Evolutionary conservation across 352 stramenopile genomes (phyloP), one percentile per base, ranked within the genome.

Genomic region (Phytophthora pseudosyringae): DNA sequence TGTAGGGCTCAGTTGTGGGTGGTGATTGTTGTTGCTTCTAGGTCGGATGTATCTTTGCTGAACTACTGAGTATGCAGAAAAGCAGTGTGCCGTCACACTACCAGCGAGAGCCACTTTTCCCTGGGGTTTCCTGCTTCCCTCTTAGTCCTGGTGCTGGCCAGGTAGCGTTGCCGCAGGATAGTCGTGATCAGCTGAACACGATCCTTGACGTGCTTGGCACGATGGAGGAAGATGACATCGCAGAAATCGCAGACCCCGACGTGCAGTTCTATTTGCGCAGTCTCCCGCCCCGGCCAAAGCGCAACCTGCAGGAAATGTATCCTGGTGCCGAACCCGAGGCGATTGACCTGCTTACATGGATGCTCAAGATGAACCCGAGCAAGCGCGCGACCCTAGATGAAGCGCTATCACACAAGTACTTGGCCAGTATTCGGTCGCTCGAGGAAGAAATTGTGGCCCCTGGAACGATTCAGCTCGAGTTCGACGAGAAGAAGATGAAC

Each of bases 41-140:
- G 82, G 74, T 98, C n/a, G 95, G 95, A 21, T 98, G 95, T 57
- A 98, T 98, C 68, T 97, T 98, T 78, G 94, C 89, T 0, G 95
- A 98, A 75, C 80, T 98, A 31, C 59, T 98, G 46, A 98, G 90
- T 63, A 99, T 99, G 96, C 94, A 99, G 73, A 96, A 98, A 81
- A 97, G 86, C 58, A 98, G 89, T 69, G 90, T 98, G 47, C 88
- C 93, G 48, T 97, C 88, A 43, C 97, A 98, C 71, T 95, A 98
- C 81, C 89, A 98, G 69, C 85, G 96, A 32, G 86, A 97, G 39
- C 94, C 96, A 41, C 68, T 99, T 29, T 99, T 99, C 78, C 96
- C 96, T 1, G 96, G 96, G 36, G 94, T 97, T 5, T 97, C 90
- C 40, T 98, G 87, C 59, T 95, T 95, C 55, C 87, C 85, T 28